Evolutionary conservation across 192 early-diverging fungal species (phyloP).

Genomic region (Spizellomyces punctatus): DNA sequence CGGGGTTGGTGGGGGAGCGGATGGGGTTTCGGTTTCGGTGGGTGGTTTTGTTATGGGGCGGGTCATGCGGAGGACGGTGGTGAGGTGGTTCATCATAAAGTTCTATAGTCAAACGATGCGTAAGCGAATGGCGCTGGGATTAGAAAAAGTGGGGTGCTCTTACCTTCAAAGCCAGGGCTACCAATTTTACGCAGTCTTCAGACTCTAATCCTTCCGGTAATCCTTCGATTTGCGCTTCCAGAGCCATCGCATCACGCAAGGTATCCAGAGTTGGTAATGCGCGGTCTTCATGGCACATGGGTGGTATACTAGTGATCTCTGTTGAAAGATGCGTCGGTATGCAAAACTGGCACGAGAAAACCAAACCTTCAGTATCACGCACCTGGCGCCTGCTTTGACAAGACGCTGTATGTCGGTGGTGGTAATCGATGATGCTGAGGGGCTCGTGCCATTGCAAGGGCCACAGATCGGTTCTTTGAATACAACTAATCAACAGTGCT

Average conservation of each 20-base stretch:
- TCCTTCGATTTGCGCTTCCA: conserved; percentile 11
- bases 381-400: not conserved
- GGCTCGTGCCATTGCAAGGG: not conserved
- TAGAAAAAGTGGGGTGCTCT: not conserved
- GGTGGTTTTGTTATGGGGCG: not conserved
- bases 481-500: not conserved
- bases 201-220: conserved; percentile 8
- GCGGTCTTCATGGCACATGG: conserved; percentile 9
- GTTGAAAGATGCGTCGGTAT: not conserved
- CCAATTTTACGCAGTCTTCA: conserved; percentile 25
- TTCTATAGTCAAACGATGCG: not conserved
- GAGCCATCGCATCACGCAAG: not conserved
- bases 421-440: not conserved
- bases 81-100: conserved; percentile 25
- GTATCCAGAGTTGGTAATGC: conserved; percentile 15
- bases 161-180: conserved; percentile 21
- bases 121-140: not conserved
- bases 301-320: not conserved
- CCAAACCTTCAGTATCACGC: no score
- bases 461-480: not conserved
- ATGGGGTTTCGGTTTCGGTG: not conserved
- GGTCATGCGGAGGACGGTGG: conserved; percentile 11
- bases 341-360: no score
- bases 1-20: not conserved
- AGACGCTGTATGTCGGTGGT: not conserved